Evolutionary conservation across 2,329 filamentous ascomycete species (phyloP), one percentile per base, ranked within the genome.

Genomic region (Arthrinium phaeospermum): DNA sequence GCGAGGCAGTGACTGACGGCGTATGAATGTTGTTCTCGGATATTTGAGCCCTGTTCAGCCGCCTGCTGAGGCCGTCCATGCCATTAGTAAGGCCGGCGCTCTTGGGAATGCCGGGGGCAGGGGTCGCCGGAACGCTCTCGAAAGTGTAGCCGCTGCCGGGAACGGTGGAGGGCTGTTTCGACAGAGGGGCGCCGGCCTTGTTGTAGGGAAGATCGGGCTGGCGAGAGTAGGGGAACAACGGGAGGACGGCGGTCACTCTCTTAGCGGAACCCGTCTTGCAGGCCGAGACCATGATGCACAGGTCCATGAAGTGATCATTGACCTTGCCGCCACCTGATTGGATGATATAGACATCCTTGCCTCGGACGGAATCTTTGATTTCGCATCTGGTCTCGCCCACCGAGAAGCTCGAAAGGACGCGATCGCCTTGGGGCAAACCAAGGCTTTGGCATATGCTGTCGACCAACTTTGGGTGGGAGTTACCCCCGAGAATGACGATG

Each of bases 271-370:
- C 95, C 22, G 93, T 91, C 85, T 98, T 97, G 90, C 96, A 98
- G 74, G 96, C 96, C n/a, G 94, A 97, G 78, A 98, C 96, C 85
- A 96, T 98, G 85, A 98, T 98, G 83, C 97, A 93, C 69, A 98
- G 91, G 81, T 99, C 96, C 86, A 99, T 93, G 76, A 99, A 91
- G 85, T 97, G 92, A 84, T 99, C 96, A 82, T 99, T 99, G 85
- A 98, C 94, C 79, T 93, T 93, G 75, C 94, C 95, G 77, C 94
- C 94, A 77, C 94, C 95, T 53, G 94, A 96, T 84, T 98, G 96
- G 79, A 99, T 95, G 81, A 98, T 98, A 85, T 97, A 99, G 82
- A 98, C 96, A 90, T 99, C 96, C 83, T 99, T 99, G 78, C 94
- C 96, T 78, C 96, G 93, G 70, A 99, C 96, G 19, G 95, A 98